A percentile compares a stretch with the other conserved stretches of the same genome.
These are phyloP conservation scores for Penstemon newberryi DNA, from an alignment of 257 asterid genomes.

Conservation along the genomic window DNA sequence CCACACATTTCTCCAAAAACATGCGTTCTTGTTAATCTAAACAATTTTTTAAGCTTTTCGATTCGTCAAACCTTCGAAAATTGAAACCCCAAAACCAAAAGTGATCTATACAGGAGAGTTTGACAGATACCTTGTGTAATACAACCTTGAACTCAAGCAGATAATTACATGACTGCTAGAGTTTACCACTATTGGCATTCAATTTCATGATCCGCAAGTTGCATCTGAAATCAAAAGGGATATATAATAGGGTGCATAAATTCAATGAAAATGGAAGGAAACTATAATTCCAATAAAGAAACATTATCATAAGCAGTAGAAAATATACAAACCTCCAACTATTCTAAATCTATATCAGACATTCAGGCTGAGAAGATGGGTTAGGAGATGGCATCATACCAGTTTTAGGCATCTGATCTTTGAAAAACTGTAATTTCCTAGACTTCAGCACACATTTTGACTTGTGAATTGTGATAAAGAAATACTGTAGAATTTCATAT, in stretches of 20 bases:
- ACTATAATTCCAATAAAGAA: not conserved
- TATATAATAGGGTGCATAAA: conserved; percentile 9
- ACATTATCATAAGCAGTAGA: conserved; percentile 15
- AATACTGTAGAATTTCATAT: too few species aligned
- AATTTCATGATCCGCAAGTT: conserved; percentile 92
- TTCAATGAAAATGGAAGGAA: conserved; percentile 5
- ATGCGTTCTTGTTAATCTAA: too few species aligned
- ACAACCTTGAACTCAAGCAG: conserved; percentile 97
- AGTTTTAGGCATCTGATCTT: conserved; percentile 92
- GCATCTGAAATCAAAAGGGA: conserved; percentile 49
- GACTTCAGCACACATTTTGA: conserved; percentile 99
- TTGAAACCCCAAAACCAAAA: too few species aligned
- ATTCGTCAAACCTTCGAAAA: too few species aligned
- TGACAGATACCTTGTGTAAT: conserved; percentile 73
- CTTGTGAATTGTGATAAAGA: conserved; percentile 39
- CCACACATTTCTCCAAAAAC: too few species aligned
- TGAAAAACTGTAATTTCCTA: conserved; percentile 82
- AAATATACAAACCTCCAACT: conserved; percentile 67
- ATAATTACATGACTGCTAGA: conserved; percentile 83
- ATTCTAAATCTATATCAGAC: conserved; percentile 83
- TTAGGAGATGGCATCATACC: conserved; percentile 61
- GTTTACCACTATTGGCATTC: conserved; percentile 82
- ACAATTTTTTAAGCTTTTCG: too few species aligned
- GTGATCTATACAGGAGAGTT: not conserved
- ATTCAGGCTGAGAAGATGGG: conserved; percentile 56